These are phyloP conservation scores for Carex scoparia DNA, from an alignment of 176 grass and related monocot genomes.

Conservation along the genomic window DNA sequence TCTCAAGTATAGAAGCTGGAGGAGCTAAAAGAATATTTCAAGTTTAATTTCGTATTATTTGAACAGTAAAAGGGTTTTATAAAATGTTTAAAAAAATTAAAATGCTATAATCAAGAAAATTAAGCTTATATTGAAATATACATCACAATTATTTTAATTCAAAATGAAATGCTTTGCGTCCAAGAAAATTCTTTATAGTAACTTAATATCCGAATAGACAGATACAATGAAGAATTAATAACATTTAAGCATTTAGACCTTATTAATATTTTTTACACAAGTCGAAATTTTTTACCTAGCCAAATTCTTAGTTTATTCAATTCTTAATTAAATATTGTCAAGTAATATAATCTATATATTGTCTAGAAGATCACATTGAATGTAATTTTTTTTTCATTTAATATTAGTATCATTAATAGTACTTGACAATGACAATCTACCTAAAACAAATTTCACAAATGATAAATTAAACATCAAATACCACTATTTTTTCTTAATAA, in stretches of 20 bases:
- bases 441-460: background rate
- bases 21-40: background rate
- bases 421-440: background rate
- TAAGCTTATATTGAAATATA: too few relatives aligned
- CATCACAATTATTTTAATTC: too few relatives aligned
- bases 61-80: background rate
- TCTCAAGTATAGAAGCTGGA: background rate
- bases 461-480: background rate
- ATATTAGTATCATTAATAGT: background rate
- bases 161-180: too few relatives aligned
- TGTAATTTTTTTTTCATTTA: background rate
- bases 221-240: too few relatives aligned
- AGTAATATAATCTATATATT: too few relatives aligned
- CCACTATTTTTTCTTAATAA: background rate
- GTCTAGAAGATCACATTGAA: background rate
- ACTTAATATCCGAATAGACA: too few relatives aligned
- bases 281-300: background rate
- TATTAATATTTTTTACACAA: background rate
- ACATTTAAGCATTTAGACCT: too few relatives aligned
- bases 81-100: background rate
- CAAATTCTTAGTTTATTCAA: background rate
- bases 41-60: background rate
- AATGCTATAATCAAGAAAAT: background rate
- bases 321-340: background rate
- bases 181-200: too few relatives aligned